These are phyloP conservation scores for Oryza nivara DNA, from an alignment of 176 grass and related monocot species.

Conservation along the genomic window DNA sequence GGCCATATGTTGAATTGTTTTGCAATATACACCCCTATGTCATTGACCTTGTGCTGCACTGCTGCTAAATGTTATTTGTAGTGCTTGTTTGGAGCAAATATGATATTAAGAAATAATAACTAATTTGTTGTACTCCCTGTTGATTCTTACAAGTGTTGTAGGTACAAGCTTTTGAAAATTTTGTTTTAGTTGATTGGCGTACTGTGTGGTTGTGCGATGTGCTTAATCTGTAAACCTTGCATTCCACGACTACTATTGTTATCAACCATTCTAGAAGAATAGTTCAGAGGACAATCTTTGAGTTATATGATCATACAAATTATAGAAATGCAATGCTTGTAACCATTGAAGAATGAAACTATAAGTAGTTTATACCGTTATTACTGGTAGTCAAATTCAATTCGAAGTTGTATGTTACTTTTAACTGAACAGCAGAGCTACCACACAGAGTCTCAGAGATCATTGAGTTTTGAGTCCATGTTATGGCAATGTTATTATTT, in stretches of 20 bases:
- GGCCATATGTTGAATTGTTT: not conserved
- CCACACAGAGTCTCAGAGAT: not conserved
- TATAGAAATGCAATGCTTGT: not conserved
- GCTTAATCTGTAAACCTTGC: not conserved
- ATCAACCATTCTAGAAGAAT: not conserved
- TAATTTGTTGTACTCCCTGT: not conserved
- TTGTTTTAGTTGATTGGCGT: not conserved
- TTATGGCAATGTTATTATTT: not conserved
- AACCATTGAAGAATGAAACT: not conserved
- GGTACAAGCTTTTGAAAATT: not conserved
- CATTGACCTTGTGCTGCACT: not conserved
- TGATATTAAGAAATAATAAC: not conserved
- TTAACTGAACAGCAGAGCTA: too few species aligned
- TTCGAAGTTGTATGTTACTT: not conserved
- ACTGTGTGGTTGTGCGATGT: not conserved
- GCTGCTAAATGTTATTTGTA: not conserved
- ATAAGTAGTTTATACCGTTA: not conserved
- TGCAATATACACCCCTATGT: not conserved
- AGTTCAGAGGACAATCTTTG: not conserved
- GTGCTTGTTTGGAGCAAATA: constrained; percentile 9
- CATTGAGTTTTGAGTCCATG: not conserved
- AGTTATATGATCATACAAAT: not conserved
- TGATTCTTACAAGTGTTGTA: not conserved
- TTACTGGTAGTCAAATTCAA: not conserved
- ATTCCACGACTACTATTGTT: not conserved